phyloP scores from a whole-genome alignment of 371 early-diverging fungal species.

The Lichtheimia ornata region DNA sequence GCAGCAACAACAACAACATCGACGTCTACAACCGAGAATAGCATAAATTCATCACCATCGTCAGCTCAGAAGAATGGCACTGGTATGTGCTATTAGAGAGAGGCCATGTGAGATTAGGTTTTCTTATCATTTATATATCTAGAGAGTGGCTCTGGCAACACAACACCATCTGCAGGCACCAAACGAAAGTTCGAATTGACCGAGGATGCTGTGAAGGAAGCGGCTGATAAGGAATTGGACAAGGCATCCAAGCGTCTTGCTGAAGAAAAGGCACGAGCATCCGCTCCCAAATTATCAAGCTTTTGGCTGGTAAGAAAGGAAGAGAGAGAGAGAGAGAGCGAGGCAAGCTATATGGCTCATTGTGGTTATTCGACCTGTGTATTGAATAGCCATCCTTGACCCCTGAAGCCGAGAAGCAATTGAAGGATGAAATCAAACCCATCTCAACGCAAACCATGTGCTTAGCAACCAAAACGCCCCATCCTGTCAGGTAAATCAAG shows the following conservation, averaged over 20 bases:
- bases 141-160: not conserved
- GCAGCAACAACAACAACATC: not conserved
- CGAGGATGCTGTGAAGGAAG: slow-evolving; percentile 32
- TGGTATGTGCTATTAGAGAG: not conserved
- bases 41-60: not conserved
- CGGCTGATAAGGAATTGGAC: slow-evolving; percentile 36
- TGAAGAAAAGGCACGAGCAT: slow-evolving; percentile 51
- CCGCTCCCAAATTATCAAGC: slow-evolving; percentile 66
- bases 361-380: not conserved
- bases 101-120: not conserved
- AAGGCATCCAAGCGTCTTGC: slow-evolving; percentile 53
- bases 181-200: slow-evolving; percentile 52
- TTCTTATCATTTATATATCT: not conserved
- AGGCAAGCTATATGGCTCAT: slow-evolving; percentile 3
- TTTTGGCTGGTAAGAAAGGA: slow-evolving; percentile 85
- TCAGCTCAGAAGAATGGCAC: not conserved
- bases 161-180: slow-evolving; percentile 5
- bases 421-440: slow-evolving; percentile 57
- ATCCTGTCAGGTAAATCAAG: slow-evolving; percentile 62
- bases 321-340: no score
- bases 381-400: slow-evolving; percentile 69
- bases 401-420: slow-evolving; percentile 64
- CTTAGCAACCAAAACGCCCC: slow-evolving; percentile 67
- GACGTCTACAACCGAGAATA: not conserved
- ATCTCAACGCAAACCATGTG: slow-evolving; percentile 63